These are phyloP conservation scores for Rhizopus stolonifer DNA, from an alignment of 371 early-diverging fungal genomes.

Conservation along the genomic window DNA sequence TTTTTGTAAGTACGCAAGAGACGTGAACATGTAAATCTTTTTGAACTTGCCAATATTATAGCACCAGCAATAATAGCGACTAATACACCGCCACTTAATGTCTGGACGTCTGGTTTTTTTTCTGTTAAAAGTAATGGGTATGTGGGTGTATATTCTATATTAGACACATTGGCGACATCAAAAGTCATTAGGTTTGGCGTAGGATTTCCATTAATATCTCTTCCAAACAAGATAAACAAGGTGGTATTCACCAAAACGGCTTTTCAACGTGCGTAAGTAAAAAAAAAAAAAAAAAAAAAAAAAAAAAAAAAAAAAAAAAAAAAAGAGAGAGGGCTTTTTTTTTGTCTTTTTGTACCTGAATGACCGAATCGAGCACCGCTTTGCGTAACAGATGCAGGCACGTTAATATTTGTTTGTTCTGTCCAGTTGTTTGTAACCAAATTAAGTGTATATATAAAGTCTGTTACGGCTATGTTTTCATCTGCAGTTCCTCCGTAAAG, in stretches of 20 bases:
- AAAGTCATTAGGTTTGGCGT: not conserved
- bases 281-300: too few relatives aligned
- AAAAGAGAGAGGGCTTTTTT: too few relatives aligned
- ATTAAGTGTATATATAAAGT: slow-evolving; percentile 11
- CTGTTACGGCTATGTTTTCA: slow-evolving; percentile 7
- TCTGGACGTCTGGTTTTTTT: too few relatives aligned
- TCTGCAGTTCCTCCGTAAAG: slow-evolving; percentile 7
- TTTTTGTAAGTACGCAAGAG: too few relatives aligned
- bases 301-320: too few relatives aligned
- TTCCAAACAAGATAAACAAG: slow-evolving; percentile 8
- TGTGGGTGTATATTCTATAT: not conserved
- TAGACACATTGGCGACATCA: not conserved
- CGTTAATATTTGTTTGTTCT: not conserved
- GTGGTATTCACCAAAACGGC: slow-evolving; percentile 6
- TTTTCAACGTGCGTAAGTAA: too few relatives aligned
- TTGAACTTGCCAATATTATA: too few relatives aligned
- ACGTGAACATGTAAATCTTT: too few relatives aligned
- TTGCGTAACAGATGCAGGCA: not conserved
- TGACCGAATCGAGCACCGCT: slow-evolving; percentile 7
- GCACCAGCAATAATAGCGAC: too few relatives aligned
- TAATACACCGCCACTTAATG: too few relatives aligned
- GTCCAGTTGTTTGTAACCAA: slow-evolving; percentile 4
- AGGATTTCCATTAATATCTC: not conserved
- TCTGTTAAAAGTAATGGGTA: too few relatives aligned
- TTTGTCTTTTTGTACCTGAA: not conserved